These are phyloP conservation scores for Saprolegnia diclina DNA, from an alignment of 352 stramenopile species.

Conservation along the genomic window DNA sequence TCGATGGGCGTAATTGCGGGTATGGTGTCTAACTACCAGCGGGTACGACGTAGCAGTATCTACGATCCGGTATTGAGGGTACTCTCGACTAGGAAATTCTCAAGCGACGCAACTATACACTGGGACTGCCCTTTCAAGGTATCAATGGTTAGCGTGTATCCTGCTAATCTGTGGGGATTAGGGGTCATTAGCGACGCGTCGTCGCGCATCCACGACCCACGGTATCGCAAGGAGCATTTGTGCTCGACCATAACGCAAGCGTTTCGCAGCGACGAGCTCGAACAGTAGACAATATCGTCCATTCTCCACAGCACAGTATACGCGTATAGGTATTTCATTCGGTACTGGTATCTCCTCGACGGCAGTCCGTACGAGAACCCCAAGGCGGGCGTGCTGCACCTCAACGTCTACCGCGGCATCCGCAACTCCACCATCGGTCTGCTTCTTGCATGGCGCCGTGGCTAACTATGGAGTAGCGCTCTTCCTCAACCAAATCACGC, in stretches of 20 bases:
- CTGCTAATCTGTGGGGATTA: neutral
- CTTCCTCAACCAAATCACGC: slow-evolving; percentile 64
- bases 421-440: slow-evolving; percentile 45
- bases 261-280: slow-evolving; percentile 61
- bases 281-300: slow-evolving; percentile 35
- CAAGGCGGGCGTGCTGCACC: slow-evolving; percentile 67
- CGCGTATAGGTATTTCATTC: slow-evolving; percentile 42
- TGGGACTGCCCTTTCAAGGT: slow-evolving; percentile 53
- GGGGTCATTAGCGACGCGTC: slow-evolving; percentile 61
- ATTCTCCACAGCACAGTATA: neutral
- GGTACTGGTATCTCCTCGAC: slow-evolving; percentile 81
- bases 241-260: slow-evolving; percentile 60
- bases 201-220: slow-evolving; percentile 55
- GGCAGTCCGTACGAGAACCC: slow-evolving; percentile 77
- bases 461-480: neutral
- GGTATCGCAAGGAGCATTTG: slow-evolving; percentile 61
- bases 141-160: neutral
- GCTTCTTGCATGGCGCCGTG: neutral
- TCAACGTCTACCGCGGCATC: slow-evolving; percentile 61
- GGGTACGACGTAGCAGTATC: neutral
- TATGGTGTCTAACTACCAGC: slow-evolving; percentile 72
- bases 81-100: slow-evolving; percentile 46
- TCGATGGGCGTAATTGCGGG: slow-evolving; percentile 69
- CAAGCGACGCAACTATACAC: slow-evolving; percentile 65
- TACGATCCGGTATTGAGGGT: neutral